phyloP scores from a whole-genome alignment of 2,329 filamentous ascomycete species.

The Epichloe aotearoae region DNA sequence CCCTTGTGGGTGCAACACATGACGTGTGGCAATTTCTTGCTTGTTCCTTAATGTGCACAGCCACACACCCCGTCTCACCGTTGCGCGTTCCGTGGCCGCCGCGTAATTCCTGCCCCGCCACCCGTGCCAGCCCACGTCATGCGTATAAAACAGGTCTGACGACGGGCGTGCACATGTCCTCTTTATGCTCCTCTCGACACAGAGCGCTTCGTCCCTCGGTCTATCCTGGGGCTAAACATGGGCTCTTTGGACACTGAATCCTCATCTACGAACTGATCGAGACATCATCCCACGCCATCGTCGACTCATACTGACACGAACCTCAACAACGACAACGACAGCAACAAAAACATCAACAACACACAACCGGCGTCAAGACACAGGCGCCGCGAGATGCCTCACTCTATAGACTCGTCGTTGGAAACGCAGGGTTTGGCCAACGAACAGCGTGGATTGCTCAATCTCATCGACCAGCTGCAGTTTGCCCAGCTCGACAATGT shows the following conservation, averaged over 20 bases:
- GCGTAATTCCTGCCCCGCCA: background rate
- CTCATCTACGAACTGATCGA: background rate
- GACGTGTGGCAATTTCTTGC: background rate
- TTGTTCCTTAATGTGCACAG: background rate
- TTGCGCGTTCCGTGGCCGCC: background rate
- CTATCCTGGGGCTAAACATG: background rate
- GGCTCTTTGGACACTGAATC: constrained; percentile 6
- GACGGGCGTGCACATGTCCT: background rate
- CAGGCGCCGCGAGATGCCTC: constrained; percentile 21
- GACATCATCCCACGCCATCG: background rate
- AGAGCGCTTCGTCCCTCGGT: background rate
- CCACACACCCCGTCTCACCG: background rate
- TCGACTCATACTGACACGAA: background rate
- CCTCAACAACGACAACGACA: background rate
- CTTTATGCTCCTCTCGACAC: no score
- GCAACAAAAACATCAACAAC: background rate
- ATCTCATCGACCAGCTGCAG: constrained; percentile 43
- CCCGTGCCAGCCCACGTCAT: background rate
- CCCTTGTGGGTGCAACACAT: no score
- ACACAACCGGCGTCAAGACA: constrained; percentile 3
- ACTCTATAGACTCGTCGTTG: constrained; percentile 33
- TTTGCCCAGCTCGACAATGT: constrained; percentile 38
- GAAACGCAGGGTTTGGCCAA: constrained; percentile 35
- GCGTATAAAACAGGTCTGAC: background rate
- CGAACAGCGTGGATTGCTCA: constrained; percentile 43